Conservation (phyloP, 2,329 filamentous ascomycete genomes). For the Nannizziopsis barbatae region DNA sequence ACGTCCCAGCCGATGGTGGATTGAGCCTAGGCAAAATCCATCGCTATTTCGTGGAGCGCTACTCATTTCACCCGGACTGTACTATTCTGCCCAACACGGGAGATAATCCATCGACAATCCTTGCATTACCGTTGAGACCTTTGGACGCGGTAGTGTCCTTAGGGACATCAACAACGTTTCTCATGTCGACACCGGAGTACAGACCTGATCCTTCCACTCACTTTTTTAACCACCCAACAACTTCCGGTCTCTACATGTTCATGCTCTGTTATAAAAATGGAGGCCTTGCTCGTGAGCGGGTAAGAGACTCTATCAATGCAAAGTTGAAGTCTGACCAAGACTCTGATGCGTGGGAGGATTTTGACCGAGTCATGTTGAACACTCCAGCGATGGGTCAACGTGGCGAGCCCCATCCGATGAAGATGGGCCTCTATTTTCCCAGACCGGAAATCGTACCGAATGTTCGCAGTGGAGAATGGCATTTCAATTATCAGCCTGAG, state of each 20-base stretch:
- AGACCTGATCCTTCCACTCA: constrained; percentile 83
- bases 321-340: constrained; percentile 35
- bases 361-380: constrained; percentile 61
- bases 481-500: constrained; percentile 51
- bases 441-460: constrained; percentile 94
- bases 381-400: constrained; percentile 58
- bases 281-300: constrained; percentile 77
- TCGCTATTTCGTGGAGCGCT: constrained; percentile 65
- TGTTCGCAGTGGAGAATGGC: constrained; percentile 73
- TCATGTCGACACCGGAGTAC: constrained; percentile 93
- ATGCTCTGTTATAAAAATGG: constrained; percentile 99
- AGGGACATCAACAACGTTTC: constrained; percentile 90
- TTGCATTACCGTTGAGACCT: constrained; percentile 74
- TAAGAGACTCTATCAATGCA: constrained; percentile 66
- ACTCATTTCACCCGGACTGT: constrained; percentile 65
- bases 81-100: constrained; percentile 79
- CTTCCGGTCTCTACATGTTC: constrained; percentile 90
- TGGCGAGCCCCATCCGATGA: constrained; percentile 49
- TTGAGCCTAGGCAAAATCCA: constrained; percentile 64
- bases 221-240: constrained; percentile 97
- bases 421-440: constrained; percentile 88
- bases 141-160: constrained; percentile 90
- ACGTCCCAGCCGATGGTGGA: constrained; percentile 69
- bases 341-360: constrained; percentile 59
- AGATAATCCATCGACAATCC: constrained; percentile 91